Evolutionary conservation across 257 asterid genomes (phyloP), one percentile per base, ranked within the genome.

Genomic region (Ehretia macrophylla): DNA sequence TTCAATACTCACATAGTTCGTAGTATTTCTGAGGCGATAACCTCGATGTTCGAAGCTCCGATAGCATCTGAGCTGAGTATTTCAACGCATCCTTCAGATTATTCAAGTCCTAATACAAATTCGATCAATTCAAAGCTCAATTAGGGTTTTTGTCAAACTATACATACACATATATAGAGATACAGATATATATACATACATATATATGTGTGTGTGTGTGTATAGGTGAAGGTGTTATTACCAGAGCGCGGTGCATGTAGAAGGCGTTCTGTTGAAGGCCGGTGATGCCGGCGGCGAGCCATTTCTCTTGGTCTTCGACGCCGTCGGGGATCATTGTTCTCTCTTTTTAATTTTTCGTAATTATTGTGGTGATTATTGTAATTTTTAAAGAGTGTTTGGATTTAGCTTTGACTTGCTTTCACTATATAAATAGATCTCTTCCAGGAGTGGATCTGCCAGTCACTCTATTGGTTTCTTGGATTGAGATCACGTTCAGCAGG

Each of bases 1-100:
- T 32, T 57, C 56, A 78, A 55, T 62, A 83, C 99, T 80, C 70
- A 93, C 99, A 93, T 18, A 93, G 91, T 65, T 84, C 96, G 58
- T 92, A 92, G 72, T 92, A 92, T 77, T 92, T 92, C 83, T 92
- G 99, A 56, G 99, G 99, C 63, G 99, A 89, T 66, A 93, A 95
- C 71, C 87, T 86, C 39, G 97, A 89, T 65, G 99, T 93, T 65
- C 99, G 94, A 51, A 93, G 99, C 82, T 93, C 99, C 58, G 97
- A 89, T 11, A 93, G 91, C 99, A 93, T 89, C 94, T 89, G 99
- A 59, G 99, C 97, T 0, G 99, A 93, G 69, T 79, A 93, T 73
- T 88, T 93, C 66, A 93, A 86, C 50, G 96, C 97, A 48, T 93
- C 99, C 82, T 89, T 89, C 72, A 93, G 68, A 89, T 93, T 89